Conservation (phyloP, 768 basidiomycete species). For the Pholiota conissans region DNA sequence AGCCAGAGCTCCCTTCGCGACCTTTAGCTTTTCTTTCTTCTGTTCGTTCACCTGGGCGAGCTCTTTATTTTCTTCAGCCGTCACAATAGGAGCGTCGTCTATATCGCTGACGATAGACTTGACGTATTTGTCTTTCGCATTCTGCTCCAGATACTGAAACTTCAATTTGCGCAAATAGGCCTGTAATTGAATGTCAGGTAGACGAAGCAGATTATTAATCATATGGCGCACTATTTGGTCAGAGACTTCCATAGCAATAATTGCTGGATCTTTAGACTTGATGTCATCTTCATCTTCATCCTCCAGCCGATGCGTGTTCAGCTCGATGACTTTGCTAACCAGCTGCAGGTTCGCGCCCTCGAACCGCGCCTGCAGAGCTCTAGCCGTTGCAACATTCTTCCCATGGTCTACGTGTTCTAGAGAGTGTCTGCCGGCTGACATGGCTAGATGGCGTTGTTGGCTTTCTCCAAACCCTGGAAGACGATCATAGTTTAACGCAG, state of each 20-base stretch:
- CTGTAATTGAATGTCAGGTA: slow-evolving; percentile 22
- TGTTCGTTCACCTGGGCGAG: slow-evolving; percentile 59
- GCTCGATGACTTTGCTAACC: slow-evolving; percentile 33
- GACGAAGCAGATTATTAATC: background rate
- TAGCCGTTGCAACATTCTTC: slow-evolving; percentile 32
- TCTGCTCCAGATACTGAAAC: slow-evolving; percentile 87
- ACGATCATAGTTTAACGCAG: background rate
- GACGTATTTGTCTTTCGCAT: slow-evolving; percentile 87
- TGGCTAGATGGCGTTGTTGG: background rate
- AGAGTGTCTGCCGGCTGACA: slow-evolving; percentile 19
- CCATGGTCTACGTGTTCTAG: slow-evolving; percentile 32
- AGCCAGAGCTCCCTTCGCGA: slow-evolving; percentile 59
- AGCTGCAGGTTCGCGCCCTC: slow-evolving; percentile 39
- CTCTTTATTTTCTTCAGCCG: slow-evolving; percentile 75
- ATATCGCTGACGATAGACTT: slow-evolving; percentile 84
- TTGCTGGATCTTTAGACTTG: slow-evolving; percentile 48
- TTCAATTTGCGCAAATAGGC: slow-evolving; percentile 79
- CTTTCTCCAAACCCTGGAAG: too few species aligned
- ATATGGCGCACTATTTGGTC: slow-evolving; percentile 56
- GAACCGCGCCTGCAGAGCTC: slow-evolving; percentile 30
- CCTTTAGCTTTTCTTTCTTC: slow-evolving; percentile 71
- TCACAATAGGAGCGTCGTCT: slow-evolving; percentile 79
- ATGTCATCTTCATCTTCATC: slow-evolving; percentile 37
- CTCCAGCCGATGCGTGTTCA: slow-evolving; percentile 35
- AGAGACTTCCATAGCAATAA: slow-evolving; percentile 58